A percentile compares a stretch with the other conserved stretches of the same genome.
Evolutionary conservation across 768 basidiomycete species (phyloP).

Genomic region (Rhodotorula diobovata): DNA sequence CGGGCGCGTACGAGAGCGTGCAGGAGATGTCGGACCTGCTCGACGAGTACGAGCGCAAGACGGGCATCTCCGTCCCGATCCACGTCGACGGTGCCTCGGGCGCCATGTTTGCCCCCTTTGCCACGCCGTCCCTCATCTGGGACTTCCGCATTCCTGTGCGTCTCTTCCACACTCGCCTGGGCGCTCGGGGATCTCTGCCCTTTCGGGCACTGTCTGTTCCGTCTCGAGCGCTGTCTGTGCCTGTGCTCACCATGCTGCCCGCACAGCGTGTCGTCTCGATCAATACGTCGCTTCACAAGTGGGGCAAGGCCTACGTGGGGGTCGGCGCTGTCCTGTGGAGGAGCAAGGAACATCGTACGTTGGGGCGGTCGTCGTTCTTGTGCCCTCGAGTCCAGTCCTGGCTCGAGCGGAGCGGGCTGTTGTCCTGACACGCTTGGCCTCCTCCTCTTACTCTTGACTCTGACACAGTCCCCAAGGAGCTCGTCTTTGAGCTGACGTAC

Average conservation of each 20-base stretch:
- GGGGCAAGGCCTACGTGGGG: slow-evolving; percentile 39
- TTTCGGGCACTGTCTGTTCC: too few species aligned
- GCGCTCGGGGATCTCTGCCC: too few species aligned
- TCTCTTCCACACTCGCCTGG: too few species aligned
- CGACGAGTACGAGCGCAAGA: slow-evolving; percentile 54
- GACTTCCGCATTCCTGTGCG: too few species aligned
- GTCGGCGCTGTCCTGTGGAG: slow-evolving; percentile 67
- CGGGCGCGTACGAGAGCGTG: slow-evolving; percentile 70
- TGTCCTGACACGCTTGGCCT: not conserved
- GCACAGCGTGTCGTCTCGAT: slow-evolving; percentile 45
- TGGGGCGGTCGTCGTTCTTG: not conserved
- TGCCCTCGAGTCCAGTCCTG: too few species aligned
- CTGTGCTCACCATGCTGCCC: too few species aligned
- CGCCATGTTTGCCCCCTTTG: slow-evolving; percentile 64
- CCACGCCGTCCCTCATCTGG: slow-evolving; percentile 43
- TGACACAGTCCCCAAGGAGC: slow-evolving; percentile 59
- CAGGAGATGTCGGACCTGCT: slow-evolving; percentile 74
- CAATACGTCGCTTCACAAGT: not conserved
- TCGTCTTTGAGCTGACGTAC: slow-evolving; percentile 57
- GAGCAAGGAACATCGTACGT: slow-evolving; percentile 48
- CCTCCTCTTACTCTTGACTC: not conserved
- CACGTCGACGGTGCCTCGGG: slow-evolving; percentile 62
- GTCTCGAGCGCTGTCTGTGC: too few species aligned
- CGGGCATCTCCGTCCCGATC: slow-evolving; percentile 55
- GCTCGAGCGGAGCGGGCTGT: too few species aligned